Evolutionary conservation across 2,329 filamentous ascomycete species (phyloP).

Genomic region (Pyrenophora graminea): DNA sequence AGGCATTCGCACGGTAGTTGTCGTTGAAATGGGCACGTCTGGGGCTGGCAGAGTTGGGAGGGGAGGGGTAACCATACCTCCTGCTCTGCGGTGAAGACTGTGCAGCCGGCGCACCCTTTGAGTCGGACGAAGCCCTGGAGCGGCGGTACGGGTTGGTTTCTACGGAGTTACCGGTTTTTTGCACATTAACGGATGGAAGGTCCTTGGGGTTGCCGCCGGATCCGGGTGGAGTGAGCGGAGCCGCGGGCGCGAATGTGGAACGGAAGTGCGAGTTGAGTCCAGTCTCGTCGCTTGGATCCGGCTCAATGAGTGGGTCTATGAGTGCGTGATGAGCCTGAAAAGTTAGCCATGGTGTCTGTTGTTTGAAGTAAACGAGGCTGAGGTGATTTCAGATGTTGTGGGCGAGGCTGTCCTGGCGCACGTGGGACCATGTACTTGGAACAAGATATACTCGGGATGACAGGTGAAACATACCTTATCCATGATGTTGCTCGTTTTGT

Average conservation of each 20-base stretch:
- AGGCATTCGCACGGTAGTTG: conserved; percentile 39
- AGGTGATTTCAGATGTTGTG: not conserved
- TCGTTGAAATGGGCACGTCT: conserved; percentile 46
- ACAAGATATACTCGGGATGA: not conserved
- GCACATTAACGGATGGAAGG: conserved; percentile 30
- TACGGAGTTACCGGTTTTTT: conserved; percentile 46
- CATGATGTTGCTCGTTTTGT: conserved; percentile 6
- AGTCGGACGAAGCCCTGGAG: conserved; percentile 36
- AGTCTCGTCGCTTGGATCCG: conserved; percentile 69
- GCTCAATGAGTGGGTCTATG: conserved; percentile 70
- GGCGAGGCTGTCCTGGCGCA: not conserved
- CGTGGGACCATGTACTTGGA: not conserved
- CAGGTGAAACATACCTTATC: conserved; percentile 12
- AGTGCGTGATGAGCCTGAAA: conserved; percentile 67
- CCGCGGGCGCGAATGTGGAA: conserved; percentile 49
- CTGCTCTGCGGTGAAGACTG: conserved; percentile 27
- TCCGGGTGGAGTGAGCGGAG: conserved; percentile 39
- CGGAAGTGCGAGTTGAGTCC: conserved; percentile 64
- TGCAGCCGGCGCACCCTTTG: conserved; percentile 29
- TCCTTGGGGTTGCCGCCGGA: conserved; percentile 35
- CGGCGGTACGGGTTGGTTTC: conserved; percentile 52
- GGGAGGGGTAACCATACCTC: conserved; percentile 52
- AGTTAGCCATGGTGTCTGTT: conserved; percentile 9
- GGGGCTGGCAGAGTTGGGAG: conserved; percentile 61
- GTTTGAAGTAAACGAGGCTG: not conserved